Conservation (phyloP, 164 flowering plant genomes). For the Berberis thunbergii region DNA sequence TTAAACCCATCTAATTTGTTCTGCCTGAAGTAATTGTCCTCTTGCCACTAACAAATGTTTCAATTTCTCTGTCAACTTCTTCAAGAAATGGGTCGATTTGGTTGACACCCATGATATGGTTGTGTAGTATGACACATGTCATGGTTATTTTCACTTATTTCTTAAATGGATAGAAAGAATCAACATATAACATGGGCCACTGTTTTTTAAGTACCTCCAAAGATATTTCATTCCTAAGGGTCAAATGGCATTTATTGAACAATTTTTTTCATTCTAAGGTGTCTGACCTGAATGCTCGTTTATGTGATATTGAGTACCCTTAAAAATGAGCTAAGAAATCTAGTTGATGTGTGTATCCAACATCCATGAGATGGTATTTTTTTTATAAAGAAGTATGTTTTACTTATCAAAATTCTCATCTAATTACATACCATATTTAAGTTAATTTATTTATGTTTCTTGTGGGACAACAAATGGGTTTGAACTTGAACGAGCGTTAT, state of each 20-base stretch:
- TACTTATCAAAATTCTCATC: not conserved
- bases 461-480: not conserved
- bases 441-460: not conserved
- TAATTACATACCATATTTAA: not conserved
- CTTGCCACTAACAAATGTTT: too few relatives aligned
- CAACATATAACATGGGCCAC: not conserved
- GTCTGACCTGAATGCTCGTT: not conserved
- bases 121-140: not conserved
- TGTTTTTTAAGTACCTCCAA: not conserved
- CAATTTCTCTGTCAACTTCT: not conserved
- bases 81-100: not conserved
- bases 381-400: not conserved
- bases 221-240: not conserved
- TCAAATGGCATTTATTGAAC: not conserved
- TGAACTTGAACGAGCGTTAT: not conserved
- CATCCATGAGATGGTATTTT: not conserved
- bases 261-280: too few relatives aligned
- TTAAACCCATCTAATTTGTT: too few relatives aligned
- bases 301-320: not conserved
- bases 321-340: not conserved
- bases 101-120: not conserved
- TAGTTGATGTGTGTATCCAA: not conserved
- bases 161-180: not conserved
- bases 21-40: too few relatives aligned
- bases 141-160: not conserved